Conservation (phyloP, 1,284 basidiomycete genomes). For the Ustilago nuda region DNA sequence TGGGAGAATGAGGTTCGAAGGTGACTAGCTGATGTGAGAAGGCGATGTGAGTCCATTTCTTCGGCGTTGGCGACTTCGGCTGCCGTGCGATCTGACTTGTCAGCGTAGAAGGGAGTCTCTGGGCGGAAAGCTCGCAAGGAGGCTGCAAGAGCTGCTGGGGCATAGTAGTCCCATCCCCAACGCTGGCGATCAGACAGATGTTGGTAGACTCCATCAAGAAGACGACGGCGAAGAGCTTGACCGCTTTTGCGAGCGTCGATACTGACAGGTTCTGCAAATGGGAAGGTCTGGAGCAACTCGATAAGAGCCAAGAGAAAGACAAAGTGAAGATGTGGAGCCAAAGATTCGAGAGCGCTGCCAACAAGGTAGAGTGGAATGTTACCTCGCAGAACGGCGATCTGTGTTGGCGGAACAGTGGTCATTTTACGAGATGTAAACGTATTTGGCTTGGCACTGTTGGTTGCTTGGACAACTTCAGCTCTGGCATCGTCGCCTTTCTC, state of each 20-base stretch:
- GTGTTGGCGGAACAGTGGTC: slow-evolving; percentile 48
- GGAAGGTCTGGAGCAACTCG: slow-evolving; percentile 54
- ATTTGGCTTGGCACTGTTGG: slow-evolving; percentile 23
- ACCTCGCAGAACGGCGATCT: slow-evolving; percentile 55
- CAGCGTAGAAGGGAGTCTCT: slow-evolving; percentile 19
- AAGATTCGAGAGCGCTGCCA: slow-evolving; percentile 40
- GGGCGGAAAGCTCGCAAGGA: slow-evolving; percentile 30
- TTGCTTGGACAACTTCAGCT: slow-evolving; percentile 18
- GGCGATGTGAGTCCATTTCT: slow-evolving; percentile 46
- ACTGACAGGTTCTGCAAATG: slow-evolving; percentile 52
- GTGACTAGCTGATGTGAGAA: slow-evolving; percentile 36
- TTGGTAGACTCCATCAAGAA: slow-evolving; percentile 47
- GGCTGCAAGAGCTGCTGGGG: slow-evolving; percentile 35
- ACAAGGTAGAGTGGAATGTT: slow-evolving; percentile 59
- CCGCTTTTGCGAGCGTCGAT: slow-evolving; percentile 38
- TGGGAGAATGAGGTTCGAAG: slow-evolving; percentile 42
- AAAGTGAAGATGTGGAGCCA: slow-evolving; percentile 55
- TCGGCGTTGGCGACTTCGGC: slow-evolving; percentile 37
- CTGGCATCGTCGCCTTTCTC: slow-evolving; percentile 40
- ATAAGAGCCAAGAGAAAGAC: slow-evolving; percentile 50
- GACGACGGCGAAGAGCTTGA: slow-evolving; percentile 44
- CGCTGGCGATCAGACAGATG: slow-evolving; percentile 35
- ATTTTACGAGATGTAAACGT: slow-evolving; percentile 28
- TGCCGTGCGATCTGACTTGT: slow-evolving; percentile 29
- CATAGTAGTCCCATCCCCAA: slow-evolving; percentile 35